Evolutionary conservation across 768 basidiomycete species (phyloP), one percentile per base, ranked within the genome.

Genomic region (Lentinula sp.): DNA sequence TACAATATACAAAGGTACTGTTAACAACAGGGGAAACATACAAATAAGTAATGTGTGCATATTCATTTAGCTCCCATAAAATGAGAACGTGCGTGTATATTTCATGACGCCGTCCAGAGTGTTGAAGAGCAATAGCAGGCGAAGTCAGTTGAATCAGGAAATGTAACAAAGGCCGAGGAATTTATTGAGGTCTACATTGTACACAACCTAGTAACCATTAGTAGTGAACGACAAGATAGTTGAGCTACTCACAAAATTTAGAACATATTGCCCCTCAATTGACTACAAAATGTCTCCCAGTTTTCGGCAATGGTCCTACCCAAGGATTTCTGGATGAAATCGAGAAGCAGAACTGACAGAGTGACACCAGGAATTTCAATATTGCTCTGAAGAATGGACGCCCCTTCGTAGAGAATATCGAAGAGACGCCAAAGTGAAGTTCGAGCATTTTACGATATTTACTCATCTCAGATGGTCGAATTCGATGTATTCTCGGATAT

Each of bases 71-170:
- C 93, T 95, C 88, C 82, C 85, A 73, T 93, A 91, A 95, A 96
- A 96, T 95, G 89, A 94, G 92, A 85, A 87, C 86, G 82, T 77
- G 77, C 90, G 89, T 86, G 87, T 93, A 72, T 74, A 71, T 70
- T 62, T 72, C 62, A 66, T 67, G 78, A 85, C 88, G 88, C 82
- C 84, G 85, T 83, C 88, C 94, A 95, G 94, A 95, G 94, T 96
- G 94, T 95, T 83, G 83, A 83, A 83, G 92, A 96, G 93, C 94
- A 71, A 58, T 52, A 45, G 18, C 8, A 33, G 16, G 12, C 13
- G 35, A 18, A 28, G 28, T 28, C 28, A 28, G 4, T 28, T 3
- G 28, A 28, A 28, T 28, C 28, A 28, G 4, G 28, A 28, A 28
- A 28, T 28, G 28, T 28, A 28, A 28, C 28, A 28, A 28, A 28